Conservation (phyloP, 805 yeast species). For the Priceomyces castillae region DNA sequence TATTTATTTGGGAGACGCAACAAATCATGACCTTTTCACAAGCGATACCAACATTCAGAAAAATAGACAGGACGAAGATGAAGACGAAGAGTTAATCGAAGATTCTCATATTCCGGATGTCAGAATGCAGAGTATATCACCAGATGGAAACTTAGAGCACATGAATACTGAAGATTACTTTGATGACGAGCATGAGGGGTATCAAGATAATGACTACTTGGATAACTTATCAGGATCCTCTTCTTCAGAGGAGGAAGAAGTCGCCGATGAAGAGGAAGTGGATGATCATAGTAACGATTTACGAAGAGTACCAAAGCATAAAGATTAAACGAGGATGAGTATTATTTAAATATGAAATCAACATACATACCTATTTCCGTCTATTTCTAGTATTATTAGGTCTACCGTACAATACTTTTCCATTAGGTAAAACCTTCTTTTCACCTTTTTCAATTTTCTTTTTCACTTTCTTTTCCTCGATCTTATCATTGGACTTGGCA, state of each 20-base stretch:
- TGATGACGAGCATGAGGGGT: constrained; percentile 27
- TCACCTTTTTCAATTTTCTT: constrained; percentile 39
- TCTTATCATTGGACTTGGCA: constrained; percentile 7
- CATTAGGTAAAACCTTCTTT: constrained; percentile 55
- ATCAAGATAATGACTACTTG: constrained; percentile 30
- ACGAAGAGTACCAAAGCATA: constrained; percentile 41
- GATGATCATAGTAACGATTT: constrained; percentile 33
- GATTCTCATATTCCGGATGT: constrained; percentile 18
- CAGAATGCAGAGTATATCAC: constrained; percentile 32
- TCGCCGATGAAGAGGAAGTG: constrained; percentile 15
- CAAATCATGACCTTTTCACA: constrained; percentile 33
- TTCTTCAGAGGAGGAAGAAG: constrained; percentile 39
- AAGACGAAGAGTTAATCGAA: constrained; percentile 22
- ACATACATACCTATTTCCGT: constrained; percentile 7
- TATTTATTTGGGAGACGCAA: constrained; percentile 35
- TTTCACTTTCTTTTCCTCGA: constrained; percentile 22
- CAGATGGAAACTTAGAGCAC: constrained; percentile 16
- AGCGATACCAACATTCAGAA: constrained; percentile 13
- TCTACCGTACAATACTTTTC: constrained; percentile 49
- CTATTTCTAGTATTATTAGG: constrained; percentile 9
- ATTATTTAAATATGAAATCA: neutral
- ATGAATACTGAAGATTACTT: constrained; percentile 22
- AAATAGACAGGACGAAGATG: constrained; percentile 9
- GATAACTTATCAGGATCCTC: constrained; percentile 45
- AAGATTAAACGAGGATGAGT: constrained; percentile 13